These are phyloP conservation scores for Aspergillus panamensis DNA, from an alignment of 495 filamentous ascomycete genomes.

Conservation along the genomic window DNA sequence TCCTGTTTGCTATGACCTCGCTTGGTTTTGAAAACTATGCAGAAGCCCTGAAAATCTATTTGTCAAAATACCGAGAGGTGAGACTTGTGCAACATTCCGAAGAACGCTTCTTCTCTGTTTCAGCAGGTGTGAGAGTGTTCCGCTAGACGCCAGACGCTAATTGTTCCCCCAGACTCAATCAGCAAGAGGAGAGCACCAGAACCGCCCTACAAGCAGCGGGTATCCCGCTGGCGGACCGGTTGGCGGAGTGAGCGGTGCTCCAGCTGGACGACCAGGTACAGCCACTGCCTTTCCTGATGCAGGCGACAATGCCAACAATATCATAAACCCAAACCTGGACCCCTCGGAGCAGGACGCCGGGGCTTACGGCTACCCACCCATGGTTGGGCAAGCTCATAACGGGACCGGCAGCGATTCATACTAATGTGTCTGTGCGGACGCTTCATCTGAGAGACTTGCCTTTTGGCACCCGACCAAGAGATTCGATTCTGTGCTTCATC, in stretches of 20 bases:
- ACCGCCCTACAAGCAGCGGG: slow-evolving; percentile 66
- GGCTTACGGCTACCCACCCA: slow-evolving; percentile 62
- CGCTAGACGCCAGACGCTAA: slow-evolving; percentile 10
- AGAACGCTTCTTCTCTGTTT: slow-evolving; percentile 17
- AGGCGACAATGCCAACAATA: slow-evolving; percentile 55
- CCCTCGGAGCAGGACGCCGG: slow-evolving; percentile 54
- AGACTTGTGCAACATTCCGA: slow-evolving; percentile 41
- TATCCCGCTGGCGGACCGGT: slow-evolving; percentile 53
- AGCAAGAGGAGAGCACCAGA: slow-evolving; percentile 69
- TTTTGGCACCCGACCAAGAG: not conserved
- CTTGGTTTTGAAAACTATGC: slow-evolving; percentile 98
- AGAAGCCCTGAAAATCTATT: slow-evolving; percentile 95
- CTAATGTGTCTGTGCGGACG: slow-evolving; percentile 23
- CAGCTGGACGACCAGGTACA: slow-evolving; percentile 43
- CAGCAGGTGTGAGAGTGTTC: slow-evolving; percentile 1
- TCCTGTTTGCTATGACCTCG: slow-evolving; percentile 97
- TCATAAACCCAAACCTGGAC: slow-evolving; percentile 59
- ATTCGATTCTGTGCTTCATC: not conserved
- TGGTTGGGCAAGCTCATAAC: slow-evolving; percentile 62
- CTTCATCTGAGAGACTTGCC: slow-evolving; percentile 2
- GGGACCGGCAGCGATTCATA: slow-evolving; percentile 58
- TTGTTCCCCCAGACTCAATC: slow-evolving; percentile 62
- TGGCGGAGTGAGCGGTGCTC: slow-evolving; percentile 44
- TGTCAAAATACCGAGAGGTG: slow-evolving; percentile 97
- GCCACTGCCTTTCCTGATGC: slow-evolving; percentile 49